Conservation (phyloP, 2,329 filamentous ascomycete genomes). For the Ilyonectria destructans region DNA sequence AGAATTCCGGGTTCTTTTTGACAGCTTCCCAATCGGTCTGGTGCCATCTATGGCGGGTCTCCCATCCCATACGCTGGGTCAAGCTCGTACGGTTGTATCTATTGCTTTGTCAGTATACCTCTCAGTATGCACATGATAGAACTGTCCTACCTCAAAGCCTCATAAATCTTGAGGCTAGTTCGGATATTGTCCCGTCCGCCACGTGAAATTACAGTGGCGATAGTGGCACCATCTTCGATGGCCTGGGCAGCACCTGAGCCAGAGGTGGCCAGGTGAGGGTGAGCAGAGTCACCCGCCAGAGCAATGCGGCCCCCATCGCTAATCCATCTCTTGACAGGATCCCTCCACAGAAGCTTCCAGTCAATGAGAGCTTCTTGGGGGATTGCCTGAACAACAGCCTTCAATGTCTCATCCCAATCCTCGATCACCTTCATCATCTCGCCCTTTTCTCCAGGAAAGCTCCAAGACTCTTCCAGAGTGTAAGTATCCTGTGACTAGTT, state of each 20-base stretch:
- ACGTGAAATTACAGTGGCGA: neutral
- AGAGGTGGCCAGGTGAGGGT: neutral
- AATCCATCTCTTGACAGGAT: neutral
- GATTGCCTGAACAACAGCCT: neutral
- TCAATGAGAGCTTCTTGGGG: neutral
- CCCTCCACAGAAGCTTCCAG: neutral
- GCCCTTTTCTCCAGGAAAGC: neutral
- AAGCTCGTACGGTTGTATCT: constrained; percentile 5
- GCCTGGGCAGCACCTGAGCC: neutral
- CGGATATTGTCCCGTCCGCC: neutral
- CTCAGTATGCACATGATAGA: constrained; percentile 5
- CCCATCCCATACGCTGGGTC: constrained; percentile 8
- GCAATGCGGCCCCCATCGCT: neutral
- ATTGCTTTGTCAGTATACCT: neutral
- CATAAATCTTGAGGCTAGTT: neutral
- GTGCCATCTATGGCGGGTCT: constrained; percentile 6
- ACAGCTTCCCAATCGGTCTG: constrained; percentile 14
- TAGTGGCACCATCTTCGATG: neutral
- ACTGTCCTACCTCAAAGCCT: constrained; percentile 4
- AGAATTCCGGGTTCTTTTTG: neutral
- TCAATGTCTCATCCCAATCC: neutral
- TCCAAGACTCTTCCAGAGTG: neutral
- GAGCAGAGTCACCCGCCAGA: neutral
- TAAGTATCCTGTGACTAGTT: neutral
- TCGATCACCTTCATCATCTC: neutral